Conservation (phyloP, 2,329 filamentous ascomycete genomes). For the Pyrenochaeta sp. region DNA sequence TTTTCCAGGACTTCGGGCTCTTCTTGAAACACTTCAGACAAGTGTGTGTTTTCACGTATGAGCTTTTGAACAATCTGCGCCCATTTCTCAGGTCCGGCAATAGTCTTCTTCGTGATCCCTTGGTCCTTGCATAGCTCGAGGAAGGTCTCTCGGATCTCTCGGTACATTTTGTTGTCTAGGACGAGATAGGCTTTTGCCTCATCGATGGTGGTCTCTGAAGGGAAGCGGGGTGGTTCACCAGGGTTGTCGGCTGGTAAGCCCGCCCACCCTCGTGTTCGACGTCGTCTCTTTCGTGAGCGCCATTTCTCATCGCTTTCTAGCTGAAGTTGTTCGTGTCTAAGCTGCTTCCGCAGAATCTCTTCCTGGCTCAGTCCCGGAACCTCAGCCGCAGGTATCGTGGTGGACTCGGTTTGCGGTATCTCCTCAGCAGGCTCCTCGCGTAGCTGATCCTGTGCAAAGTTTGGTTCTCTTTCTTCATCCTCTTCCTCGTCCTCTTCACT, state of each 20-base stretch:
- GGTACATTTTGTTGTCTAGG: slow-evolving; percentile 70
- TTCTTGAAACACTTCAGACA: slow-evolving; percentile 68
- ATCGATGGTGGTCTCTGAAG: slow-evolving; percentile 82
- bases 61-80: slow-evolving; percentile 72
- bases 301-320: slow-evolving; percentile 68
- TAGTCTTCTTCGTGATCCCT: slow-evolving; percentile 76
- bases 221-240: slow-evolving; percentile 74
- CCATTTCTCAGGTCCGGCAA: slow-evolving; percentile 77
- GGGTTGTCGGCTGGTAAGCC: slow-evolving; percentile 72
- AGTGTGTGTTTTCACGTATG: slow-evolving; percentile 68
- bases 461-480: slow-evolving; percentile 13
- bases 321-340: slow-evolving; percentile 54
- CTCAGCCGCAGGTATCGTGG: slow-evolving; percentile 11
- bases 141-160: slow-evolving; percentile 70
- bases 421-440: slow-evolving; percentile 7
- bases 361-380: slow-evolving; percentile 25
- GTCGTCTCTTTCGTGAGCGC: slow-evolving; percentile 70
- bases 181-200: slow-evolving; percentile 75
- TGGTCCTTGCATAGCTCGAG: slow-evolving; percentile 72
- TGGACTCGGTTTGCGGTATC: too few species aligned
- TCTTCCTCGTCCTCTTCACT: slow-evolving; percentile 25
- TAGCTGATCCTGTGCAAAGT: neutral
- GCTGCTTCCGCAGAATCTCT: slow-evolving; percentile 34
- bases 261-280: slow-evolving; percentile 72
- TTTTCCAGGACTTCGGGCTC: slow-evolving; percentile 61